Evolutionary conservation across 78 protist genomes (phyloP).

Genomic region (Anaeramoeba flamelloides): DNA sequence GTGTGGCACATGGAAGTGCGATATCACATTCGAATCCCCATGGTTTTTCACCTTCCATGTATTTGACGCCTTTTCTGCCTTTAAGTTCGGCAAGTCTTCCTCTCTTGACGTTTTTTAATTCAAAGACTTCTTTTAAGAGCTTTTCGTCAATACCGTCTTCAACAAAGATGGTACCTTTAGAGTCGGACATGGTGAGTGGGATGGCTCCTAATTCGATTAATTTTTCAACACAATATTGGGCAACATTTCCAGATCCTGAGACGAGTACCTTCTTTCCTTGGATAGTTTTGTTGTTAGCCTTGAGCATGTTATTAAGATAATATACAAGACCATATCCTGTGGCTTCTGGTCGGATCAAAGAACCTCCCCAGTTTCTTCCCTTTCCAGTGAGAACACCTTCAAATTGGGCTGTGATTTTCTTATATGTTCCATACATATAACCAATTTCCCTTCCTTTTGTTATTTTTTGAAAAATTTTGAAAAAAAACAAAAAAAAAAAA

Average conservation of each 20-base stretch:
- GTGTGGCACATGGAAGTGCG: conserved; percentile 58
- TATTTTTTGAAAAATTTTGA: no score
- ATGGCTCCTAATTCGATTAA: conserved; percentile 27
- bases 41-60: conserved; percentile 19
- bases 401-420: conserved; percentile 8
- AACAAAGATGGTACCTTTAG: conserved; percentile 17
- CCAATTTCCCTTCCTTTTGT: conserved; percentile 57
- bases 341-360: conserved; percentile 54
- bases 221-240: conserved; percentile 24
- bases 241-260: conserved; percentile 55
- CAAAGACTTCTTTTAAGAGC: conserved; percentile 11
- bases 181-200: conserved; percentile 30
- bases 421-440: conserved; percentile 41
- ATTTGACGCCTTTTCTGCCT: not conserved
- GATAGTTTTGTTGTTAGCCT: conserved; percentile 2
- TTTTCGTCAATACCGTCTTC: conserved; percentile 29
- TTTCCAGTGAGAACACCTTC: conserved; percentile 48
- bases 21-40: conserved; percentile 27
- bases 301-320: conserved; percentile 15
- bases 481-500: no score
- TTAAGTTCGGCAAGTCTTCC: conserved; percentile 17
- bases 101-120: conserved; percentile 18
- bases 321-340: conserved; percentile 58
- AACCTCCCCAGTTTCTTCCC: conserved; percentile 38
- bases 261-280: conserved; percentile 17